phyloP scores from a whole-genome alignment of 2,329 filamentous ascomycete species.

The Rhynchosporium graminicola region DNA sequence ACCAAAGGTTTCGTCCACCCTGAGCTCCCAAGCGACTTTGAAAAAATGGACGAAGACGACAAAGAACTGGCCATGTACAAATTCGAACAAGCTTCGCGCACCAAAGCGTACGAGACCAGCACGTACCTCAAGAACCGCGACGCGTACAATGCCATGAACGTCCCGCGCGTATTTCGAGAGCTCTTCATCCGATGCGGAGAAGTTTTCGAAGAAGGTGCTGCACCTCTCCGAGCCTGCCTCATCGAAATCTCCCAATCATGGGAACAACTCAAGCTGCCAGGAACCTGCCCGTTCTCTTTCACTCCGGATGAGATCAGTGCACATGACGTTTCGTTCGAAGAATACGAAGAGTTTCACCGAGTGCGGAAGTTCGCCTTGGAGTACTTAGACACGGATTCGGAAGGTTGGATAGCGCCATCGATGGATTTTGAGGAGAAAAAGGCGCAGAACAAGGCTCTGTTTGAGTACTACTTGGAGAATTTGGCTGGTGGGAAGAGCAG shows the following conservation, averaged over 20 bases:
- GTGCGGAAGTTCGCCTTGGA: constrained; percentile 1
- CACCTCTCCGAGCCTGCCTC: constrained; percentile 12
- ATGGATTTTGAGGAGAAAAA: constrained; percentile 6
- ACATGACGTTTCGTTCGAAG: constrained; percentile 6
- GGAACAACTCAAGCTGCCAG: constrained; percentile 13
- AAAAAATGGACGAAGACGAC: constrained; percentile 11
- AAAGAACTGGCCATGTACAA: constrained; percentile 7
- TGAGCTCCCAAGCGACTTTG: constrained; percentile 10
- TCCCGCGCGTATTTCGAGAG: constrained; percentile 14
- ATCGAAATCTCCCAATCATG: constrained; percentile 13
- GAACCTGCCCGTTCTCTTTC: constrained; percentile 12
- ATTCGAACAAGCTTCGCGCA: constrained; percentile 14
- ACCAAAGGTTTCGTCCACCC: constrained; percentile 12
- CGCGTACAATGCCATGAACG: constrained; percentile 12
- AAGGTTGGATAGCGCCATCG: not conserved
- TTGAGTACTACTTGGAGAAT: constrained; percentile 9
- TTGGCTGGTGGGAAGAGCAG: constrained; percentile 7
- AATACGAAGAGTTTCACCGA: constrained; percentile 7
- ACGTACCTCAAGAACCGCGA: constrained; percentile 12
- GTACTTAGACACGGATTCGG: constrained; percentile 2
- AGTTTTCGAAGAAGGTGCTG: constrained; percentile 11
- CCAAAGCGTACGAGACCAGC: constrained; percentile 11
- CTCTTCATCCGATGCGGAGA: constrained; percentile 13
- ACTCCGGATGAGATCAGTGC: constrained; percentile 5
- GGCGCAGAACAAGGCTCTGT: constrained; percentile 5